Evolutionary conservation across 2,329 filamentous ascomycete genomes (phyloP).

Genomic region (Pseudopithomyces maydicus): DNA sequence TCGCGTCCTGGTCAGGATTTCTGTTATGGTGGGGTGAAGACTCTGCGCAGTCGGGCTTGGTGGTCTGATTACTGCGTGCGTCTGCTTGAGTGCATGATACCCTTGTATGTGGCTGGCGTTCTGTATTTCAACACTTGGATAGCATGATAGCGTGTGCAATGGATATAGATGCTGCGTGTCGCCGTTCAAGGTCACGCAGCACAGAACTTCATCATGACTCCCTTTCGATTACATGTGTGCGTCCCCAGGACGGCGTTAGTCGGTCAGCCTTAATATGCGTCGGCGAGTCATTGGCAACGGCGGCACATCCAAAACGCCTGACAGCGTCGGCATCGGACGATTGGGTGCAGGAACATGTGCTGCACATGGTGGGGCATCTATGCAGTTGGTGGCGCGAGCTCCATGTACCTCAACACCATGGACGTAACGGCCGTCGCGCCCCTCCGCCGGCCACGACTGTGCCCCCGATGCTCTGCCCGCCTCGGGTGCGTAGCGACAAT

Average conservation of each 20-base stretch:
- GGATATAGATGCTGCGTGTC: too few species aligned
- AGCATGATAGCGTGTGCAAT: not conserved
- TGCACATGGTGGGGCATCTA: slow-evolving; percentile 10
- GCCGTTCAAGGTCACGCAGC: too few species aligned
- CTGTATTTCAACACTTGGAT: slow-evolving; percentile 1
- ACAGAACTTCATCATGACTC: not conserved
- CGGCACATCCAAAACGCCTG: not conserved
- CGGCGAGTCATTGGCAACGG: slow-evolving; percentile 5
- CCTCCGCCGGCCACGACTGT: not conserved
- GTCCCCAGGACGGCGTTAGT: not conserved
- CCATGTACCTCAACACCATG: slow-evolving; percentile 13
- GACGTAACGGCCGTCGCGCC: not conserved
- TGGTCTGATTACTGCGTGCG: slow-evolving; percentile 14
- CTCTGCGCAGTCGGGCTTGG: not conserved
- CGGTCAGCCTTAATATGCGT: slow-evolving; percentile 1
- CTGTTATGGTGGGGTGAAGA: not conserved
- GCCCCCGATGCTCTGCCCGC: not conserved
- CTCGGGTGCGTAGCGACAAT: not conserved
- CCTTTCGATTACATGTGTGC: not conserved
- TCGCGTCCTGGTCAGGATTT: not conserved
- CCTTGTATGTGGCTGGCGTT: slow-evolving; percentile 8
- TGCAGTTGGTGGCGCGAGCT: slow-evolving; percentile 15
- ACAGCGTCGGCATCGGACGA: slow-evolving; percentile 6
- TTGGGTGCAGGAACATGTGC: slow-evolving; percentile 3
- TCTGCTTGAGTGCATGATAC: slow-evolving; percentile 18